Evolutionary conservation across 306 rosid species (phyloP).

Genomic region (Inga leiocalycina): DNA sequence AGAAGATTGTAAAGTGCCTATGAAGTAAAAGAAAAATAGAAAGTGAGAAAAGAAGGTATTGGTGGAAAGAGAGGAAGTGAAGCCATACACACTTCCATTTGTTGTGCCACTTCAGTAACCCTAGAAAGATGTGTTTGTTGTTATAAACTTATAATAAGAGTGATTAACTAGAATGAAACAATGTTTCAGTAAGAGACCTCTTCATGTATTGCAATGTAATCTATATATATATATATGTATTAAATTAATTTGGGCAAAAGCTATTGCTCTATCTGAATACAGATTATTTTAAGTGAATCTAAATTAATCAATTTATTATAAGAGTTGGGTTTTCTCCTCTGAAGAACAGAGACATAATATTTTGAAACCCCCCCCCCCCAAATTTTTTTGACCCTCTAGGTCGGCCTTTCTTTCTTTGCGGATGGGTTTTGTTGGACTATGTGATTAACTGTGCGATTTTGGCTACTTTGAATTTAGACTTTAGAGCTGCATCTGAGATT

Average conservation of each 20-base stretch:
- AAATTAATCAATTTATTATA: conserved; percentile 6
- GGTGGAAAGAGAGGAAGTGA: neutral
- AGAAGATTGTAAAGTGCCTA: neutral
- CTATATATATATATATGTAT: neutral
- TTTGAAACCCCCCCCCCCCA: no score
- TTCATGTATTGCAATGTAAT: neutral
- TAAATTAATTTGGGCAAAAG: neutral
- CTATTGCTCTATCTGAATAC: neutral
- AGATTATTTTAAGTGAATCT: neutral
- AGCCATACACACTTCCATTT: neutral
- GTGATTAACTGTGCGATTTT: neutral
- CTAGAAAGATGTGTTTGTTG: neutral
- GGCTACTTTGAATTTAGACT: conserved; percentile 1
- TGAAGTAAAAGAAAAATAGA: neutral
- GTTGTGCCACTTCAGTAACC: neutral
- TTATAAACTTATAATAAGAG: neutral
- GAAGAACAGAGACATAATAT: neutral
- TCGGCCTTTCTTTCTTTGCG: neutral
- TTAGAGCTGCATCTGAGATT: conserved; percentile 5
- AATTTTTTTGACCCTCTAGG: neutral
- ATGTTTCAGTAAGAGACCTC: conserved; percentile 3
- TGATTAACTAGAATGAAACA: neutral
- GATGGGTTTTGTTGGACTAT: neutral
- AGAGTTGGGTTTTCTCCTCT: neutral
- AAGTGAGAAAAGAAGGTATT: neutral